These are phyloP conservation scores for Pythium apleroticum DNA, from an alignment of 352 stramenopile genomes.

Conservation along the genomic window DNA sequence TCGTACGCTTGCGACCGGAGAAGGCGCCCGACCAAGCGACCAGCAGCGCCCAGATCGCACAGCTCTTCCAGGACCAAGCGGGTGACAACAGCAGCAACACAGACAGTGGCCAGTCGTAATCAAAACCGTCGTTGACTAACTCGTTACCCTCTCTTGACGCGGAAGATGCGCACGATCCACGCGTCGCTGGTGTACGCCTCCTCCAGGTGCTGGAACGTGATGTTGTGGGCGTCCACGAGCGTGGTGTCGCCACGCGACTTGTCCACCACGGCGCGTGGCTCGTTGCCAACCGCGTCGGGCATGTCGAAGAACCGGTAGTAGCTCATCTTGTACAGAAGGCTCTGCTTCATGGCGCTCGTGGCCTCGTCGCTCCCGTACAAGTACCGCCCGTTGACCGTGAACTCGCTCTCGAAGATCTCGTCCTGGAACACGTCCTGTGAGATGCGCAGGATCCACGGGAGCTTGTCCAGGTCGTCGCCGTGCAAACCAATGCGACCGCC, in stretches of 20 bases:
- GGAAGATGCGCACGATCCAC: conserved; percentile 94
- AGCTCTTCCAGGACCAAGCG: conserved; percentile 58
- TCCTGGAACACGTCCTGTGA: conserved; percentile 84
- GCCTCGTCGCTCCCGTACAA: conserved; percentile 63
- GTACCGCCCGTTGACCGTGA: conserved; percentile 67
- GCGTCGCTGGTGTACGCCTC: conserved; percentile 91
- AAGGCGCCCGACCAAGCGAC: conserved; percentile 96
- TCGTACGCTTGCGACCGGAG: conserved; percentile 94
- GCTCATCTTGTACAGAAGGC: conserved; percentile 92
- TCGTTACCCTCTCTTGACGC: conserved; percentile 36
- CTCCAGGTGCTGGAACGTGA: conserved; percentile 85
- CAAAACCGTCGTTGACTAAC: neutral
- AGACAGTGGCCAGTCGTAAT: neutral
- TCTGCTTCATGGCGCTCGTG: conserved; percentile 79
- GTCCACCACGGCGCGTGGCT: conserved; percentile 3
- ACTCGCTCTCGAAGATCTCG: conserved; percentile 84
- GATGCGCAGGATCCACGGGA: conserved; percentile 94
- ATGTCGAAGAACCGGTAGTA: conserved; percentile 72
- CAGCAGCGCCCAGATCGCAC: conserved; percentile 90
- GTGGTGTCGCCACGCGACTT: conserved; percentile 32
- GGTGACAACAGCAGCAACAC: neutral
- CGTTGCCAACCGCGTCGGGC: conserved; percentile 1
- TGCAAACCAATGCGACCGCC: conserved; percentile 64
- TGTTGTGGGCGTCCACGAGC: conserved; percentile 55
- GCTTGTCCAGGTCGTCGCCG: conserved; percentile 92